phyloP scores from a whole-genome alignment of 768 basidiomycete genomes.

The Amanita molliuscula region DNA sequence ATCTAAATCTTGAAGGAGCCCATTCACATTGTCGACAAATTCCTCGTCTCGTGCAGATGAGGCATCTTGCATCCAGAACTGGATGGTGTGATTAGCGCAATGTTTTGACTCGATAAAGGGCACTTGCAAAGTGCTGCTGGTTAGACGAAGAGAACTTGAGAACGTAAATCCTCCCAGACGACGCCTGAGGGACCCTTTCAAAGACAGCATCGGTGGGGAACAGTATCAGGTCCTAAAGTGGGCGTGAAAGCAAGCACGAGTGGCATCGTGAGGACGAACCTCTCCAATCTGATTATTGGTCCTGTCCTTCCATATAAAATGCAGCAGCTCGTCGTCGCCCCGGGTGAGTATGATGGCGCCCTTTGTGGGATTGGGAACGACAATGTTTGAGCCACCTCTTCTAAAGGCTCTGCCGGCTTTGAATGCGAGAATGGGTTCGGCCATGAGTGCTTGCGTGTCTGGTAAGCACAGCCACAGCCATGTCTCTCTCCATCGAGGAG shows the following conservation, averaged over 20 bases:
- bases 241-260: constrained; percentile 2
- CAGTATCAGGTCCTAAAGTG: constrained; percentile 67
- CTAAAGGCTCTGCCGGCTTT: constrained; percentile 72
- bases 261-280: constrained; percentile 24
- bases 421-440: constrained; percentile 41
- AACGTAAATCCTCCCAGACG: constrained; percentile 66
- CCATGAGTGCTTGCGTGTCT: constrained; percentile 14
- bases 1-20: constrained; percentile 57
- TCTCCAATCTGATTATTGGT: constrained; percentile 51
- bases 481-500: constrained; percentile 34
- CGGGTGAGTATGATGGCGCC: constrained; percentile 62
- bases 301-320: constrained; percentile 75
- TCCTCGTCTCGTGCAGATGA: constrained; percentile 59
- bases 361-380: constrained; percentile 60
- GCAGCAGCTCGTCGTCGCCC: constrained; percentile 67
- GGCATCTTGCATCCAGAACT: constrained; percentile 90
- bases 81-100: constrained; percentile 5
- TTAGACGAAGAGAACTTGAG: constrained; percentile 89
- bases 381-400: constrained; percentile 52
- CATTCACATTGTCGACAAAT: constrained; percentile 64
- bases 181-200: constrained; percentile 57
- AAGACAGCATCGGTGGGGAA: constrained; percentile 84
- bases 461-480: constrained; percentile 12
- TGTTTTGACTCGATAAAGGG: background rate
- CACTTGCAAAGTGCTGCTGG: constrained; percentile 81